phyloP scores from a whole-genome alignment of 2,329 filamentous ascomycete species.

The Neofusicoccum umdonicola region DNA sequence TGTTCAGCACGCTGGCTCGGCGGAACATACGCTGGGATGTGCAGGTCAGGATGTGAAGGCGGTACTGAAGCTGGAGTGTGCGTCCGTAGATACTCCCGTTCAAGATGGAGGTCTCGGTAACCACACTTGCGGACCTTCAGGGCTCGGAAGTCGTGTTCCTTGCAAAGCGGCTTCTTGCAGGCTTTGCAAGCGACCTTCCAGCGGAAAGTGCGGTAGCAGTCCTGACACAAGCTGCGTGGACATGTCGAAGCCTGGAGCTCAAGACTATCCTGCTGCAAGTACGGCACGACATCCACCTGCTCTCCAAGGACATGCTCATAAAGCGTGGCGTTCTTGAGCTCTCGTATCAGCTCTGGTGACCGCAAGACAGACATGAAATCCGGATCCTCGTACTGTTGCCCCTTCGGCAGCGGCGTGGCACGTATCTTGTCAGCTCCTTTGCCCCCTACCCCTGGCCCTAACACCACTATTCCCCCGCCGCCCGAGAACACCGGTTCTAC shows the following conservation, averaged over 20 bases:
- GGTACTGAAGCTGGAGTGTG: conserved; percentile 21
- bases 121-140: conserved; percentile 58
- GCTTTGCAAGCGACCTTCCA: conserved; percentile 60
- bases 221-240: conserved; percentile 56
- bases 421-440: conserved; percentile 56
- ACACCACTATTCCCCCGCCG: conserved; percentile 58
- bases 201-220: conserved; percentile 57
- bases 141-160: conserved; percentile 59
- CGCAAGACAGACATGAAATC: conserved; percentile 52
- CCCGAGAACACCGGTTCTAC: conserved; percentile 60
- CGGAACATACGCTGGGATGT: conserved; percentile 28
- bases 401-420: conserved; percentile 55
- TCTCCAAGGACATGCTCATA: conserved; percentile 43
- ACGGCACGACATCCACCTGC: conserved; percentile 39
- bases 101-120: conserved; percentile 53
- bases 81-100: conserved; percentile 42
- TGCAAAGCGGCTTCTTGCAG: conserved; percentile 57
- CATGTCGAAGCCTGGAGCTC: conserved; percentile 45
- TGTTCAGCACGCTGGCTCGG: conserved; percentile 1
- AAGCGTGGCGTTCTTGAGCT: conserved; percentile 40
- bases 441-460: conserved; percentile 46
- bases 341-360: conserved; percentile 43
- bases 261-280: conserved; percentile 42
- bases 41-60: neutral
- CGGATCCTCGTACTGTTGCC: conserved; percentile 55